These are phyloP conservation scores for Metschnikowia cerradonensis DNA, from an alignment of 805 yeast genomes.

Conservation along the genomic window DNA sequence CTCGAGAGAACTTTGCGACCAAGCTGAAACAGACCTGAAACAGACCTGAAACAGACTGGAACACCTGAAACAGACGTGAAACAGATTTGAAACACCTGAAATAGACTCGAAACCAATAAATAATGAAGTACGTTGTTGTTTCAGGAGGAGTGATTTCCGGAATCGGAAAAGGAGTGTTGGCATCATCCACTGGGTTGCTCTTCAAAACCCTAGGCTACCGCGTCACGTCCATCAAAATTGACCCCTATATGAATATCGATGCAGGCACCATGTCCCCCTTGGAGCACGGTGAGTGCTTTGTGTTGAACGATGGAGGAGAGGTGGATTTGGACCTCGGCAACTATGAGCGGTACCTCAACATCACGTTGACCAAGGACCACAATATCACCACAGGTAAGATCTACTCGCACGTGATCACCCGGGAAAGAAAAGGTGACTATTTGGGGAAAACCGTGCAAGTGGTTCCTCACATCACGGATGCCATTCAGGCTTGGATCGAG, in stretches of 20 bases:
- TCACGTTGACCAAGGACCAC: constrained; percentile 89
- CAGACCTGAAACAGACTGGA: too few species aligned
- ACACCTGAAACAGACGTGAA: too few species aligned
- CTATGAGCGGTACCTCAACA: constrained; percentile 93
- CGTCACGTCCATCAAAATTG: constrained; percentile 96
- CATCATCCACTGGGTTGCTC: constrained; percentile 93
- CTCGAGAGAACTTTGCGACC: too few species aligned
- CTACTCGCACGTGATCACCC: constrained; percentile 88
- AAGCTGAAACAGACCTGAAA: too few species aligned
- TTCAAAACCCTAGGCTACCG: constrained; percentile 90
- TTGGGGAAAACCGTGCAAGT: constrained; percentile 99
- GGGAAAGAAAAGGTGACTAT: constrained; percentile 94
- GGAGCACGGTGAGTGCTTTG: constrained; percentile 99
- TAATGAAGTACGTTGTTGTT: constrained; percentile 97
- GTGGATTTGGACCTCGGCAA: constrained; percentile 97
- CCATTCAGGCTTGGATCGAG: constrained; percentile 98
- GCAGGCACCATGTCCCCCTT: constrained; percentile 99
- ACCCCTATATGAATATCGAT: constrained; percentile 98
- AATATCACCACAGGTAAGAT: constrained; percentile 98
- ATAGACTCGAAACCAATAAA: too few species aligned
- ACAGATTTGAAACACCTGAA: too few species aligned
- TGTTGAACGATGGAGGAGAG: constrained; percentile 97
- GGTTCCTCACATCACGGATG: constrained; percentile 96
- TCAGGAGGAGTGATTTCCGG: constrained; percentile 99
- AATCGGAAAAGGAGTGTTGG: constrained; percentile 97